phyloP scores from a whole-genome alignment of 495 filamentous ascomycete genomes.

The Peziza echinospora region DNA sequence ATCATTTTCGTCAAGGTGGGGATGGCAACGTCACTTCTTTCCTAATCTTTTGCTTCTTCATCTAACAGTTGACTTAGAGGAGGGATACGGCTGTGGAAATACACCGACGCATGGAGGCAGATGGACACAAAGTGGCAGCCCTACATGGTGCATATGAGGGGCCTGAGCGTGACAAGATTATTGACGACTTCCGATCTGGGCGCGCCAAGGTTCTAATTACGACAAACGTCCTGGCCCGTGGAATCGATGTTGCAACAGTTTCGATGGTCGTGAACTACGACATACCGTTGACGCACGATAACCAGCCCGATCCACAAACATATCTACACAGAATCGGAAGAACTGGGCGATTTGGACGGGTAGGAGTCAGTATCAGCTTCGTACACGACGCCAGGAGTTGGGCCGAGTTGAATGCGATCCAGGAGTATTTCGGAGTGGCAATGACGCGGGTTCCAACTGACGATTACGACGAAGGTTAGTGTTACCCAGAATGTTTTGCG shows the following conservation, averaged over 20 bases:
- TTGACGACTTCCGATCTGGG: conserved; percentile 71
- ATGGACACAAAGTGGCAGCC: conserved; percentile 77
- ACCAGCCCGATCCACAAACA: conserved; percentile 58
- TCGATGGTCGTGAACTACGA: conserved; percentile 97
- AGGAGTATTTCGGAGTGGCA: conserved; percentile 39
- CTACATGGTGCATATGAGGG: conserved; percentile 75
- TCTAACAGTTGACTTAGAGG: conserved; percentile 31
- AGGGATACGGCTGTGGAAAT: conserved; percentile 64
- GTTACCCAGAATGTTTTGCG: background rate
- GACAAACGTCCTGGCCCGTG: conserved; percentile 89
- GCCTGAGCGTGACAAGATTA: conserved; percentile 55
- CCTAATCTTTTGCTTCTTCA: too few relatives aligned
- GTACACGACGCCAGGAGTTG: conserved; percentile 61
- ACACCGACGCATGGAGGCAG: conserved; percentile 58
- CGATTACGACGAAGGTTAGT: conserved; percentile 14
- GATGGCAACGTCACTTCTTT: conserved; percentile 4
- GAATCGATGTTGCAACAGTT: conserved; percentile 91
- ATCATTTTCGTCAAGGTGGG: conserved; percentile 89
- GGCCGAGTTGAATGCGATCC: conserved; percentile 53
- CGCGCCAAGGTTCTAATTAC: conserved; percentile 93
- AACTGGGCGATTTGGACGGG: conserved; percentile 88
- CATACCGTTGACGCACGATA: conserved; percentile 37
- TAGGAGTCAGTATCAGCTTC: conserved; percentile 87
- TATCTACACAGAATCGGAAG: conserved; percentile 97
- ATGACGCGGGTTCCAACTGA: conserved; percentile 37